These are phyloP conservation scores for Pinus tabuliformis DNA, from an alignment of 75 land plant genomes.

Conservation along the genomic window DNA sequence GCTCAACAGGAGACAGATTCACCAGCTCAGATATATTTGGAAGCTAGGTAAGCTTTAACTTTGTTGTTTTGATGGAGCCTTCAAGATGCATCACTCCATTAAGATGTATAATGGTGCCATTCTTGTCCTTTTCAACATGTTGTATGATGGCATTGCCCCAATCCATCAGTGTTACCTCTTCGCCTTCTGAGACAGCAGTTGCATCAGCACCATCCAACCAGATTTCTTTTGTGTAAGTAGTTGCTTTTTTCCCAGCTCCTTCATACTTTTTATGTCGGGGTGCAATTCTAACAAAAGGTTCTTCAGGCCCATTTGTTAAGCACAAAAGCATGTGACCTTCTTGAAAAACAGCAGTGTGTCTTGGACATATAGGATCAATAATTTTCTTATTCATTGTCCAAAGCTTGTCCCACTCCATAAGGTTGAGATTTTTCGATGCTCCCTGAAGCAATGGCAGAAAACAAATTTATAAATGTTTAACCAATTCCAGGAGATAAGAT, in stretches of 20 bases:
- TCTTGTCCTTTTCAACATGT: slow-evolving; percentile 54
- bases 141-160: slow-evolving; percentile 94
- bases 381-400: slow-evolving; percentile 98
- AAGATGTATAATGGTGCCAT: slow-evolving; percentile 52
- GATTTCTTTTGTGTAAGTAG: slow-evolving; percentile 69
- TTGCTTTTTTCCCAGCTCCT: slow-evolving; percentile 83
- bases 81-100: slow-evolving; percentile 74
- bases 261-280: slow-evolving; percentile 85
- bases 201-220: slow-evolving; percentile 90
- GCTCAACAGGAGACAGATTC: slow-evolving; percentile 56
- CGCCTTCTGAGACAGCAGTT: slow-evolving; percentile 55
- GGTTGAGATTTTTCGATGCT: slow-evolving; percentile 89
- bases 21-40: slow-evolving; percentile 73
- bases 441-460: slow-evolving; percentile 48
- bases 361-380: slow-evolving; percentile 91
- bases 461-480: slow-evolving; percentile 1
- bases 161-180: slow-evolving; percentile 93
- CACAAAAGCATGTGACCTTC: slow-evolving; percentile 52
- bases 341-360: slow-evolving; percentile 84
- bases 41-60: too few species aligned
- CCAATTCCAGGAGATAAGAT: neutral
- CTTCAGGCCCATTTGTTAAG: slow-evolving; percentile 72
- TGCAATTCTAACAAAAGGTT: slow-evolving; percentile 71
- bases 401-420: slow-evolving; percentile 99
- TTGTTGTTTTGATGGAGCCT: slow-evolving; percentile 77